Evolutionary conservation across 352 stramenopile species (phyloP), one percentile per base, ranked within the genome.

Genomic region (Pythium aristosporum): DNA sequence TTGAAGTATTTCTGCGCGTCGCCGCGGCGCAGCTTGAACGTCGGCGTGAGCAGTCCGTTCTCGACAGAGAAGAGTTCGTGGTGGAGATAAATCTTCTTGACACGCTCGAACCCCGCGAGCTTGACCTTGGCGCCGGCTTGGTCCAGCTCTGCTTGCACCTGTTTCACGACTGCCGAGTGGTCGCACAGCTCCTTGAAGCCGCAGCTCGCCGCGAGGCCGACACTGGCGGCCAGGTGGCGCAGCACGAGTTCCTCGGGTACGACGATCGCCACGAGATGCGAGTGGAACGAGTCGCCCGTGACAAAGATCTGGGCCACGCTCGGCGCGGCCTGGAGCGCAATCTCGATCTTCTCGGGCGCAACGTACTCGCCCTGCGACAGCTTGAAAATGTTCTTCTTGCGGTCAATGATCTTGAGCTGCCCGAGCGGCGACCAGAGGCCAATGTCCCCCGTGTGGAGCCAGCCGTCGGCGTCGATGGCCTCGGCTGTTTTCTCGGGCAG

Each of bases 391-490:
- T 98, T 97, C 72, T 97, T 97, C 79, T 95, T 96, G 44, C 89
- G 80, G 67, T 97, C 89, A 55, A 97, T 82, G 71, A 98, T 97
- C 61, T 83, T 85, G 41, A 98, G 73, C 57, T 89, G 90, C 18
- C 93, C 93, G 59, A 97, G 71, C 12, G 89, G 82, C 57, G 98
- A 98, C 77, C 98, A 98, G 25, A 89, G 73, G 12, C 94, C 97
- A 34, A 99, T 88, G 57, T 99, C 97, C 51, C 97, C 97, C 2
- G 96, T 99, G 74, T 98, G 94, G 58, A 99, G 97, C 89, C 92
- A 99, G 9, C 96, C 96, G 9, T 89, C 89, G 23, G 66, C 71
- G 62, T 98, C 94, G 44, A 99, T 77, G 13, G 85, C 92, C 67
- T 98, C 92, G 1, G 70, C 65, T 0, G 95, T 99, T 48, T 96